Base-by-base conservation (phyloP, 2,329 filamentous ascomycete species). In the Nakataea oryzae region DNA sequence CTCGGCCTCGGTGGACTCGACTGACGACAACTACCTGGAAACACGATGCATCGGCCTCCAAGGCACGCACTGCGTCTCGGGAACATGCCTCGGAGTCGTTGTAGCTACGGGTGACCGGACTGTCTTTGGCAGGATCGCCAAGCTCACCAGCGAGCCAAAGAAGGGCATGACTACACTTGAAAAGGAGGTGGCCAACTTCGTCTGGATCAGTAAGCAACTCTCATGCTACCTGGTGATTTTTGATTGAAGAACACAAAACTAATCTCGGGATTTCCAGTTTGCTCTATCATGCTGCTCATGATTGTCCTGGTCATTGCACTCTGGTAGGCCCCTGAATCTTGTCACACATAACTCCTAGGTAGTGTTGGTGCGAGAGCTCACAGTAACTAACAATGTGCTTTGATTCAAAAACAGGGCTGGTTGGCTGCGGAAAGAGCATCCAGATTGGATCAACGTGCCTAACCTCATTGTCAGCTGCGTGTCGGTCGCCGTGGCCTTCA, bases 41-140 rank as follows among this genome's bases (percentile, higher is more conserved):
- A 92, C 88, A 3, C 83, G 84, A 61, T 88, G 86, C 67, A 90
- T 93, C 61, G 89, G 88, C 27, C 79, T 93, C 12, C 88, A 91
- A 70, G 89, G 90, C n/a, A 91, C 89, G 0, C 88, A 92, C 68
- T 91, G 88, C 66, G 84, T 89, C 4, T 86, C 85, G 8, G 89
- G 89, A 3, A 85, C 78, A 27, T 86, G 83, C 60, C 76, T 81
- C 17, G 89, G 86, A 24, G 74, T 92, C 12, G 86, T 90, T 2
- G 85, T 93, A 13, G 84, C 85, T 1, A 92, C 86, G 0, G 89
- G 88, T 11, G 87, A 91, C 70, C 78, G 76, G 17, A 91, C 89
- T 0, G 86, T 93, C 27, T 91, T 93, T 72, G 89, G 89, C 11
- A 83, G 86, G 58, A 89, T 93, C 66, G 88, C 89, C 1, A 85